Base-by-base conservation (phyloP, 192 early-diverging fungal genomes). In the Entomortierella chlamydospora region DNA sequence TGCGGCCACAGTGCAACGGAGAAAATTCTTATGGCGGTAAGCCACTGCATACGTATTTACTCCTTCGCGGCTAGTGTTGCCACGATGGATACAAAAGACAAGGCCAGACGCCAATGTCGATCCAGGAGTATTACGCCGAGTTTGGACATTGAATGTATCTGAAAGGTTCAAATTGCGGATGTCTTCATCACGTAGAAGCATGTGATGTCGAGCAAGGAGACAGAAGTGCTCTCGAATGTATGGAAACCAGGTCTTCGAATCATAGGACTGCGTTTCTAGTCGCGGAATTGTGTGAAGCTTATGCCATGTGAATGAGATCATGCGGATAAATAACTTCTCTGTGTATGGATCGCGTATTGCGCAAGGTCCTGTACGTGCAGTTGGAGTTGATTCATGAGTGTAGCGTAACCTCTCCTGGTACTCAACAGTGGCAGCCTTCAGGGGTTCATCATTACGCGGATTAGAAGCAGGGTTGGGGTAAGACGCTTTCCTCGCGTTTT, bases 181-280 rank as follows among this genome's bases (percentile, higher is more conserved):
- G n/a, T 74, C 72, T 31, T 74, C 64, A 56, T 68, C 72, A 26
- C 72, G 55, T 20, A 74, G 31, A 1, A 74, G 59, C 72, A 74
- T 68, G 20, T 74, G 58, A 29, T 74, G 72, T 8, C 72, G 50
- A 31, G 59, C 64, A 2, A 68, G 15, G 17, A 74, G 49, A 34
- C 72, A 74, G 7, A 74, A 58, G 2, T 55, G 63, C 42, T 66
- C 72, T 43, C 63, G 57, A 25, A 73, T 66, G 51, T 66, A 47
- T 23, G 49, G 57, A 23, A 51, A 73, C 4, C 72, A 45, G 1
- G 11, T 53, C 41, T 12, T 25, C 2, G 33, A 18, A 17, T 61
- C 31, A 37, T 74, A 74, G 6, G n/a, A 1, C 4, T 58, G 57
- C 39, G 42, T 70, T 11, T 18, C 54, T 29, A 26, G 18, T 17